These are phyloP conservation scores for Acarospora socialis DNA, from an alignment of 2,329 filamentous ascomycete genomes.

Conservation along the genomic window DNA sequence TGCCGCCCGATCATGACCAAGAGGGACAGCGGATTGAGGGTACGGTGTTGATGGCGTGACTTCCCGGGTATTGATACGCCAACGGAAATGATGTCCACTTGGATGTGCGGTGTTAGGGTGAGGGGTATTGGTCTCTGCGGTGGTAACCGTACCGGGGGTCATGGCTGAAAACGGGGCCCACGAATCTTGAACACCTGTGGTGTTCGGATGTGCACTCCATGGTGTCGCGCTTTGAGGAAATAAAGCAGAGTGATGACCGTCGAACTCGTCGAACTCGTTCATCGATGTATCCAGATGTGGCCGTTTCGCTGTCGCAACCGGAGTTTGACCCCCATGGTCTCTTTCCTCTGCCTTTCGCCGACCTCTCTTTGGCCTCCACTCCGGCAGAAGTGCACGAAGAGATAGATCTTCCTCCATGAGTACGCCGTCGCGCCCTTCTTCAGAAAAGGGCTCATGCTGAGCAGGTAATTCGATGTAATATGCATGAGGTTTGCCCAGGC, in stretches of 20 bases:
- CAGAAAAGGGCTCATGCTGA: constrained; percentile 46
- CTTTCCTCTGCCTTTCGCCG: constrained; percentile 45
- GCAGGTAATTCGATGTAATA: constrained; percentile 69
- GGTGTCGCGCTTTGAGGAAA: constrained; percentile 39
- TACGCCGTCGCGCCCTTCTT: constrained; percentile 64
- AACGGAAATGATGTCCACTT: constrained; percentile 25
- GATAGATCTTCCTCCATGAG: constrained; percentile 79
- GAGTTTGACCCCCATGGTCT: constrained; percentile 38
- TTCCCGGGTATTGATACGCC: constrained; percentile 38
- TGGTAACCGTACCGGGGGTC: constrained; percentile 18
- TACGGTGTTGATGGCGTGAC: constrained; percentile 54
- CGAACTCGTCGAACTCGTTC: constrained; percentile 25
- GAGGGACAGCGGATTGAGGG: constrained; percentile 65
- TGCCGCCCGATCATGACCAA: constrained; percentile 27
- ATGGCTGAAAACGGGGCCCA: constrained; percentile 22
- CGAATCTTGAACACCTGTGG: constrained; percentile 31
- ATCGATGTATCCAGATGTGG: constrained; percentile 44
- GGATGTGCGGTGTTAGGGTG: constrained; percentile 7
- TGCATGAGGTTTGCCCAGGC: constrained; percentile 59
- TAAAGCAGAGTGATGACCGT: constrained; percentile 30
- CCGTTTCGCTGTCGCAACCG: constrained; percentile 45
- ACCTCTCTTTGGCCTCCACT: constrained; percentile 49
- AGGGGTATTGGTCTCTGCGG: constrained; percentile 7
- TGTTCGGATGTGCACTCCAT: constrained; percentile 40
- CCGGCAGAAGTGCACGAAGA: constrained; percentile 66